phyloP scores from a whole-genome alignment of 164 flowering plant species.

The Nymphaea thermarum region DNA sequence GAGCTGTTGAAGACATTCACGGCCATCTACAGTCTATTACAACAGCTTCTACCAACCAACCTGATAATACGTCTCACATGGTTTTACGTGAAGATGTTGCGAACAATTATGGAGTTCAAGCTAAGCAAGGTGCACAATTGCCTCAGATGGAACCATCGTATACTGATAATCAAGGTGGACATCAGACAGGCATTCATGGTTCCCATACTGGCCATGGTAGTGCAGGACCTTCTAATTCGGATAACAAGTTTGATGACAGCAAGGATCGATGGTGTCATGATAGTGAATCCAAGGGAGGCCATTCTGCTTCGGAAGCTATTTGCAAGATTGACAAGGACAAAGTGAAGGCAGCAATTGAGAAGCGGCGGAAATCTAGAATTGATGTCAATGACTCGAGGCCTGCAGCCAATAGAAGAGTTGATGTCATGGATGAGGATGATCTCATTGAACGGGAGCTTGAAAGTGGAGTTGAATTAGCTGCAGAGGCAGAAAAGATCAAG shows the following conservation, averaged over 20 bases:
- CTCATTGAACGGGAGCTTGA: slow-evolving; percentile 81
- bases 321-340: slow-evolving; percentile 64
- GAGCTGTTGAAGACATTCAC: no score
- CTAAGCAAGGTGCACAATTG: no score
- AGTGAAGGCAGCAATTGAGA: slow-evolving; percentile 65
- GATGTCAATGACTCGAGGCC: slow-evolving; percentile 12
- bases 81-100: no score
- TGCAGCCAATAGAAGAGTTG: slow-evolving; percentile 22
- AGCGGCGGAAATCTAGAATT: slow-evolving; percentile 45
- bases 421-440: slow-evolving; percentile 75
- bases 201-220: no score
- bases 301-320: slow-evolving; percentile 54
- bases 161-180: no score
- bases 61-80: no score
- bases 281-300: slow-evolving; percentile 9
- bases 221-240: no score
- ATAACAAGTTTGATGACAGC: neutral
- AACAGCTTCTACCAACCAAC: no score
- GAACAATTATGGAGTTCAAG: no score
- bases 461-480: slow-evolving; percentile 75
- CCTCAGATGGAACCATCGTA: no score
- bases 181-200: no score
- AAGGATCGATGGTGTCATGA: neutral
- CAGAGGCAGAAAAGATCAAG: slow-evolving; percentile 45
- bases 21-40: no score